These are phyloP conservation scores for Mycena chlorophos DNA, from an alignment of 768 basidiomycete genomes.

Conservation along the genomic window DNA sequence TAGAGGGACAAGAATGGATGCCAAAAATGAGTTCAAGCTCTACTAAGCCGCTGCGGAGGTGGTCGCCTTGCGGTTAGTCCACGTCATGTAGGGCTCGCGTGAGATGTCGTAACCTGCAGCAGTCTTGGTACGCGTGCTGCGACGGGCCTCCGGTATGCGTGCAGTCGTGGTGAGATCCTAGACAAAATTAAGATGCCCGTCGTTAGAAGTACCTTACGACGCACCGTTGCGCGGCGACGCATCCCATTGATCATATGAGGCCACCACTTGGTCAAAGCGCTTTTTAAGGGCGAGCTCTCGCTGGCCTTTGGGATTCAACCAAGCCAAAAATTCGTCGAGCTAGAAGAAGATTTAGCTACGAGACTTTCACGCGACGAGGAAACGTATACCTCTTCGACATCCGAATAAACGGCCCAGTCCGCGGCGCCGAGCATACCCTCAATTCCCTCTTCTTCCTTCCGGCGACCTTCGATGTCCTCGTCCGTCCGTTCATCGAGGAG, in stretches of 20 bases:
- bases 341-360: constrained; percentile 33
- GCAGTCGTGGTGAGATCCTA: constrained; percentile 72
- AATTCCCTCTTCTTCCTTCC: constrained; percentile 78
- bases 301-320: constrained; percentile 91
- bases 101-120: constrained; percentile 59
- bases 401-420: constrained; percentile 92
- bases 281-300: constrained; percentile 83
- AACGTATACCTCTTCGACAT: constrained; percentile 76
- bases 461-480: constrained; percentile 58
- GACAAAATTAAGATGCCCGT: constrained; percentile 13
- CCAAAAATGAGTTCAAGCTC: constrained; percentile 2
- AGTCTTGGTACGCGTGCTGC: constrained; percentile 70
- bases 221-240: constrained; percentile 70
- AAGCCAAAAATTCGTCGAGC: constrained; percentile 81
- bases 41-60: constrained; percentile 6
- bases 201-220: constrained; percentile 28
- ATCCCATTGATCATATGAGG: constrained; percentile 78
- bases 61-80: constrained; percentile 76
- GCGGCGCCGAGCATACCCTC: constrained; percentile 69
- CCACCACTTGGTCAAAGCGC: constrained; percentile 80
- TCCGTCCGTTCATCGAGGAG: constrained; percentile 60
- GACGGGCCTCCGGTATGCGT: constrained; percentile 76
- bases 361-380: constrained; percentile 1
- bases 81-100: constrained; percentile 85
- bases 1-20: constrained; percentile 17